Percentiles rank a stretch among this genome's conserved stretches.
These are phyloP conservation scores for Stachybotrys chartarum DNA, from an alignment of 2,329 filamentous ascomycete species.

Conservation along the genomic window DNA sequence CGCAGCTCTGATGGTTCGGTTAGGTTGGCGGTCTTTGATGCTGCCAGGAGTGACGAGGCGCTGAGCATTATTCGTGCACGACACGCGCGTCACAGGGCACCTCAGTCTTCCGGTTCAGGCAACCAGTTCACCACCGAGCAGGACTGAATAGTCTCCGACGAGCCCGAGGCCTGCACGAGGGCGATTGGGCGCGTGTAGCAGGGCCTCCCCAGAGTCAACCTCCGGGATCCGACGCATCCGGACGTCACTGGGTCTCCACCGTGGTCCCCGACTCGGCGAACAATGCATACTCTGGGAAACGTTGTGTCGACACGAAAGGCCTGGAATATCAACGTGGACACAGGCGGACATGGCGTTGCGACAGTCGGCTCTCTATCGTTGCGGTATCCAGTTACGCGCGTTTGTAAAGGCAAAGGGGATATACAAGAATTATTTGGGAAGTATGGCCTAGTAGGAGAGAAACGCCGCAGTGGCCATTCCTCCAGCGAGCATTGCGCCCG, in stretches of 20 bases:
- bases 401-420: background rate
- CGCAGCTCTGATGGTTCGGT: background rate
- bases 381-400: background rate
- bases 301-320: background rate
- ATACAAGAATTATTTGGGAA: background rate
- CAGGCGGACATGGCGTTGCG: no score
- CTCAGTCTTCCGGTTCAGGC: no score
- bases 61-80: no score
- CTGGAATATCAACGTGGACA: no score
- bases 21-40: no score
- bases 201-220: background rate
- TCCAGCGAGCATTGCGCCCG: background rate
- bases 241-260: background rate
- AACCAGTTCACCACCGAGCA: no score
- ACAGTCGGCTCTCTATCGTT: background rate
- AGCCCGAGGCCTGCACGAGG: background rate
- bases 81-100: no score
- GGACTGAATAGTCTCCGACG: no score
- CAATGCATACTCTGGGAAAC: conserved; percentile 2
- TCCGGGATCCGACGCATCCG: background rate
- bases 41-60: no score
- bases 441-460: background rate
- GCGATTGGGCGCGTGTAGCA: background rate
- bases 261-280: background rate
- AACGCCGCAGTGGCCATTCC: background rate